phyloP scores from a whole-genome alignment of 768 basidiomycete species.

The Amanita rubescens region DNA sequence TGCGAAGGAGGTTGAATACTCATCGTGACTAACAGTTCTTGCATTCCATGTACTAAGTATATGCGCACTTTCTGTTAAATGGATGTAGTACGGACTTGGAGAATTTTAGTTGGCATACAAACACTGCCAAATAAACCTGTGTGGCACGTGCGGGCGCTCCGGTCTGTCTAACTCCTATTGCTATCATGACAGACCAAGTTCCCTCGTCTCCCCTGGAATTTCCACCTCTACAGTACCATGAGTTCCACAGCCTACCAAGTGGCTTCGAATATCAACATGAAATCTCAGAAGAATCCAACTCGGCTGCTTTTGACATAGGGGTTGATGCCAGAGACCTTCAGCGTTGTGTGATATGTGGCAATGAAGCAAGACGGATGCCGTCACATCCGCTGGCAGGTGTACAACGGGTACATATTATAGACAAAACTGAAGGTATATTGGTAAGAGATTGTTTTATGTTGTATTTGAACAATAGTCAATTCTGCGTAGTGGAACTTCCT shows the following conservation, averaged over 20 bases:
- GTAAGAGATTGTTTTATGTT: constrained; percentile 8
- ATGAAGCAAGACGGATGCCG: background rate
- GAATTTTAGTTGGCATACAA: no score
- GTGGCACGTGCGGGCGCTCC: no score
- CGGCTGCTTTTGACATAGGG: constrained; percentile 10
- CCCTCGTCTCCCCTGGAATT: constrained; percentile 7
- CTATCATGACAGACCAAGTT: background rate
- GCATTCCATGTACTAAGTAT: no score
- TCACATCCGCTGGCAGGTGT: constrained; percentile 10
- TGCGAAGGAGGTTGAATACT: no score
- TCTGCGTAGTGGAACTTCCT: background rate
- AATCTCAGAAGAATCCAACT: constrained; percentile 9
- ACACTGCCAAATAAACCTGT: no score
- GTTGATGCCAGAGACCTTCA: constrained; percentile 5
- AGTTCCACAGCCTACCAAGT: constrained; percentile 12
- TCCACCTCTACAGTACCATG: constrained; percentile 9
- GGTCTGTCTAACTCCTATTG: no score
- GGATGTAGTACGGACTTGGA: no score
- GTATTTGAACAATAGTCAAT: constrained; percentile 8
- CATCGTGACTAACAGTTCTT: no score
- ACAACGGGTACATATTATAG: constrained; percentile 8
- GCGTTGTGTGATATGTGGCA: constrained; percentile 10
- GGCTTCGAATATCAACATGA: constrained; percentile 11
- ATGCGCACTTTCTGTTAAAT: no score
- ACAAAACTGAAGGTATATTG: constrained; percentile 7